Evolutionary conservation across 306 rosid genomes (phyloP).

Genomic region (Gastrolobium villosum): DNA sequence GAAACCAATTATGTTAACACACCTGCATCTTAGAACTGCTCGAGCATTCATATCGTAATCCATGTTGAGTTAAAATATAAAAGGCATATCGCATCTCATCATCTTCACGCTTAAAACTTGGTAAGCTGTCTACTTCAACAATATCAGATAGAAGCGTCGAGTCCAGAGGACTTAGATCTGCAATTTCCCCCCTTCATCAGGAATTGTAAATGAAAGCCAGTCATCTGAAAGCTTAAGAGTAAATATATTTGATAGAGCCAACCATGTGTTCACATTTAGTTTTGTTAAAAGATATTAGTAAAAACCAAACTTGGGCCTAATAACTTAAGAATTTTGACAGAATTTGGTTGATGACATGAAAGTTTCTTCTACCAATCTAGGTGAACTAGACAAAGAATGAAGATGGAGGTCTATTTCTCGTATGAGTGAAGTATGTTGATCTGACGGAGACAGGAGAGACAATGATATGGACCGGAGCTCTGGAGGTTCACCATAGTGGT

Average conservation of each 20-base stretch:
- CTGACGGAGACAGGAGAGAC: too few relatives aligned
- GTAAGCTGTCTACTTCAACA: slow-evolving; percentile 70
- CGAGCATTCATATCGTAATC: slow-evolving; percentile 88
- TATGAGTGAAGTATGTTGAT: too few relatives aligned
- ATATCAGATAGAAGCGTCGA: slow-evolving; percentile 67
- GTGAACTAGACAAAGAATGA: too few relatives aligned
- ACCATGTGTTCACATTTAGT: not conserved
- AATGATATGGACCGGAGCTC: too few relatives aligned
- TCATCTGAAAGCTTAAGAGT: slow-evolving; percentile 15
- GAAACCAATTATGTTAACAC: slow-evolving; percentile 21
- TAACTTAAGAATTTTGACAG: too few relatives aligned
- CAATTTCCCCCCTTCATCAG: slow-evolving; percentile 39
- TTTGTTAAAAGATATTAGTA: not conserved
- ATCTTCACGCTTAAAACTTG: slow-evolving; percentile 73
- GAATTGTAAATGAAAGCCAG: slow-evolving; percentile 26
- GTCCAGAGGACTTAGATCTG: slow-evolving; percentile 61
- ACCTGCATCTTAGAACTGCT: slow-evolving; percentile 85
- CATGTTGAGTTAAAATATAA: slow-evolving; percentile 75
- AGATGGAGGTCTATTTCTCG: too few relatives aligned
- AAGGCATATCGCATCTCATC: slow-evolving; percentile 72
- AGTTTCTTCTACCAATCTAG: too few relatives aligned
- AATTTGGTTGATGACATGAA: too few relatives aligned
- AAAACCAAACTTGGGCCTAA: not conserved
- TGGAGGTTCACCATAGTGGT: too few relatives aligned
- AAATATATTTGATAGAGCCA: slow-evolving; percentile 27